Evolutionary conservation across 1,284 basidiomycete species (phyloP), one percentile per base, ranked within the genome.

Genomic region (Pterulicium gracile): DNA sequence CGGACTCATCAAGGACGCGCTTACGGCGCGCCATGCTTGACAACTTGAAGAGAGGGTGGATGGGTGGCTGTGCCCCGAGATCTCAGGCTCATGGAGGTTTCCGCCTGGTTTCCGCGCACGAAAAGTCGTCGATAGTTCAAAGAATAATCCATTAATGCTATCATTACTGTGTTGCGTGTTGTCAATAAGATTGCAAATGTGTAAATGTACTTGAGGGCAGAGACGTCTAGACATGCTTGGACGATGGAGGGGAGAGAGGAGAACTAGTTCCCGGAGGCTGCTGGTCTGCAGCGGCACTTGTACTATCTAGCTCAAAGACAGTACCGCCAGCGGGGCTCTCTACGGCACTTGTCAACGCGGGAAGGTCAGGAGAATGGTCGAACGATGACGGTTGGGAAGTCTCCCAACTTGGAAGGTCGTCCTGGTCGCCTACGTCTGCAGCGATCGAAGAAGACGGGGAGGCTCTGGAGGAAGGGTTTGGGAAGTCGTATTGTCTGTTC

Each of bases 11-110:
- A 49, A 86, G 72, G 41, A 79, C 68, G 45, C 81, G 78, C 63
- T 93, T 94, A 54, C 88, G 74, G 43, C 89, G 78, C 42, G 81
- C 81, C 92, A 95, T 95, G 47, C n/a, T n/a, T n/a, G n/a, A n/a
- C n/a, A n/a, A n/a, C n/a, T n/a, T n/a, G n/a, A n/a, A n/a, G n/a
- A n/a, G n/a, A n/a, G n/a, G n/a, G n/a, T n/a, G n/a, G n/a, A n/a
- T n/a, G n/a, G n/a, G n/a, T n/a, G n/a, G n/a, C n/a, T n/a, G n/a
- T n/a, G n/a, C n/a, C n/a, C n/a, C n/a, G n/a, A n/a, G n/a, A n/a
- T n/a, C n/a, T n/a, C n/a, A n/a, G n/a, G n/a, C n/a, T n/a, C n/a
- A n/a, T n/a, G n/a, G n/a, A n/a, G n/a, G n/a, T n/a, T n/a, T n/a
- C n/a, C n/a, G n/a, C n/a, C n/a, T n/a, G n/a, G n/a, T n/a, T n/a